phyloP scores from a whole-genome alignment of 768 basidiomycete genomes.

The Steccherinum ochraceum region DNA sequence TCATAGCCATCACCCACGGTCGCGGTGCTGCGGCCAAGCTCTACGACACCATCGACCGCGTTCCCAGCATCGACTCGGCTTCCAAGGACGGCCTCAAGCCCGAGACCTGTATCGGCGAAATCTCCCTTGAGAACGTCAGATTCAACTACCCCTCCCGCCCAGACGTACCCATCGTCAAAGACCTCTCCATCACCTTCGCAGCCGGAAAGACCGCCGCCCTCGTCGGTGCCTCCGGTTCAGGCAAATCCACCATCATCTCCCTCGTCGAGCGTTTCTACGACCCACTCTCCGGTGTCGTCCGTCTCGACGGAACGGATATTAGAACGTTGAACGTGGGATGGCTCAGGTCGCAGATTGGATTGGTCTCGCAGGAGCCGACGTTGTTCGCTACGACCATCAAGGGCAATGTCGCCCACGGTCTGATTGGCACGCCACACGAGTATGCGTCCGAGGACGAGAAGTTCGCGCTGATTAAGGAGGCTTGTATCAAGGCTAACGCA shows the following conservation, averaged over 20 bases:
- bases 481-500: conserved; percentile 45
- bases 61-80: conserved; percentile 83
- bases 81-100: conserved; percentile 61
- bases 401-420: conserved; percentile 42
- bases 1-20: conserved; percentile 63
- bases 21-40: conserved; percentile 91
- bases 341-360: conserved; percentile 44
- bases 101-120: conserved; percentile 59
- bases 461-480: conserved; percentile 37
- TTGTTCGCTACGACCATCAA: conserved; percentile 42
- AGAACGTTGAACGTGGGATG: conserved; percentile 40
- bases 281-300: conserved; percentile 34
- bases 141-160: conserved; percentile 87
- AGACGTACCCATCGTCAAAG: conserved; percentile 72
- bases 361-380: conserved; percentile 46
- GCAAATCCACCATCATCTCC: conserved; percentile 34
- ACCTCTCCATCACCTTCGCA: conserved; percentile 56
- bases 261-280: conserved; percentile 52
- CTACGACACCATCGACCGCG: conserved; percentile 81
- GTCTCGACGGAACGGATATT: conserved; percentile 41
- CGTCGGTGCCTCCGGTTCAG: conserved; percentile 34
- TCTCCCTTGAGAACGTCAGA: conserved; percentile 62
- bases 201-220: conserved; percentile 36
- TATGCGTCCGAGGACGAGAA: conserved; percentile 35
- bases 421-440: conserved; percentile 40